Percentiles rank a stretch among this genome's conserved stretches.
phyloP scores from a whole-genome alignment of 1,284 basidiomycete genomes.

The Papiliotrema laurentii region DNA sequence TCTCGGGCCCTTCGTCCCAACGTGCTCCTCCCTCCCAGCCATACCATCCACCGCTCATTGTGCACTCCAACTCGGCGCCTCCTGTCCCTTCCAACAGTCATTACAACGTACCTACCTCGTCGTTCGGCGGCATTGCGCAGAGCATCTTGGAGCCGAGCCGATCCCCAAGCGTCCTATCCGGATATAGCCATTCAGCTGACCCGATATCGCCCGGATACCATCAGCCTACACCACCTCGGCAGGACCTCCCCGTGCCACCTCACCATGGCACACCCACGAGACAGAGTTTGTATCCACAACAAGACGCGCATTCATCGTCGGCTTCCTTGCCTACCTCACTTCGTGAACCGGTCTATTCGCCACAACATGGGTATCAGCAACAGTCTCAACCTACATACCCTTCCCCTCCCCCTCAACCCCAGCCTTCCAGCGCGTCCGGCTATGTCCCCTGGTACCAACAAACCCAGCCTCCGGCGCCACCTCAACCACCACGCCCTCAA shows the following conservation, averaged over 20 bases:
- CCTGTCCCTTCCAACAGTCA: slow-evolving; percentile 15
- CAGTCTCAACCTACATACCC: neutral
- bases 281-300: neutral
- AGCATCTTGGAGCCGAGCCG: slow-evolving; percentile 5
- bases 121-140: slow-evolving; percentile 18
- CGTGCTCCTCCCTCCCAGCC: slow-evolving; percentile 5
- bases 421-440: slow-evolving; percentile 11
- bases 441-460: slow-evolving; percentile 46
- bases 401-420: neutral
- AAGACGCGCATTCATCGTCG: neutral
- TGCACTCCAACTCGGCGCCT: slow-evolving; percentile 26
- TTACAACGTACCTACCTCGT: slow-evolving; percentile 24
- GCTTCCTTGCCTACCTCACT: slow-evolving; percentile 2
- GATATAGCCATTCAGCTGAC: neutral
- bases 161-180: neutral
- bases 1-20: slow-evolving; percentile 13
- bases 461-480: slow-evolving; percentile 20
- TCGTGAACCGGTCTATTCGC: neutral
- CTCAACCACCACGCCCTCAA: slow-evolving; percentile 2
- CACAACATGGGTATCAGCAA: neutral
- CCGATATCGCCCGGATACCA: slow-evolving; percentile 6
- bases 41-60: slow-evolving; percentile 18
- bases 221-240: slow-evolving; percentile 3
- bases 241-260: neutral
- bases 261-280: slow-evolving; percentile 1